These are phyloP conservation scores for Udeniomyces megalosporus DNA, from an alignment of 768 basidiomycete genomes.

Conservation along the genomic window DNA sequence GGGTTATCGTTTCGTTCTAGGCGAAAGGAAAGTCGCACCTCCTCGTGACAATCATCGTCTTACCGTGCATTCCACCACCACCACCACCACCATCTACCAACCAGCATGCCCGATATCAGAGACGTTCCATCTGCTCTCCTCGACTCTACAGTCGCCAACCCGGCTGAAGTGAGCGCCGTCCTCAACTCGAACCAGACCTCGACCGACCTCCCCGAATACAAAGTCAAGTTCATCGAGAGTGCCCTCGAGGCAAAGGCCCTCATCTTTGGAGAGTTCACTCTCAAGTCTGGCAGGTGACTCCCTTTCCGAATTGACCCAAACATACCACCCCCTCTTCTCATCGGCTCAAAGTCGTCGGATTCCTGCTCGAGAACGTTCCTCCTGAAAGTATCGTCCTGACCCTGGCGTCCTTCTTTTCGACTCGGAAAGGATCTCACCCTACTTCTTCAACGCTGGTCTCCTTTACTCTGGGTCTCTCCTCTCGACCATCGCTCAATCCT, in stretches of 20 bases:
- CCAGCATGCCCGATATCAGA: neutral
- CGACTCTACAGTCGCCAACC: neutral
- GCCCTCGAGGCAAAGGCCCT: conserved; percentile 29
- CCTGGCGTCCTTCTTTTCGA: neutral
- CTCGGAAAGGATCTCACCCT: conserved; percentile 74
- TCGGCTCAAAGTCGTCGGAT: too few relatives aligned
- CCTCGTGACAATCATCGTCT: too few relatives aligned
- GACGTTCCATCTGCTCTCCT: neutral
- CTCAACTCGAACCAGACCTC: conserved; percentile 19
- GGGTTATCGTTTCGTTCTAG: too few relatives aligned
- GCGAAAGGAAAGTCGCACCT: too few relatives aligned
- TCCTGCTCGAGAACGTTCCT: too few relatives aligned
- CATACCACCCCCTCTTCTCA: neutral
- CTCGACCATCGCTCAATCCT: conserved; percentile 57
- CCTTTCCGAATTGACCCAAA: too few relatives aligned
- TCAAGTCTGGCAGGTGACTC: conserved; percentile 84
- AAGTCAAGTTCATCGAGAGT: conserved; percentile 29
- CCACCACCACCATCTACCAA: neutral
- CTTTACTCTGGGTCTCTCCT: conserved; percentile 72
- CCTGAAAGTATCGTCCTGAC: too few relatives aligned
- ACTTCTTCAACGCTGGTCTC: conserved; percentile 91
- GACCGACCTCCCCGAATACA: conserved; percentile 16
- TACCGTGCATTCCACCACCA: neutral
- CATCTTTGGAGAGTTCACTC: conserved; percentile 69
- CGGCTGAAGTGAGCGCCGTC: conserved; percentile 4